Evolutionary conservation across 2,329 filamentous ascomycete species (phyloP), one percentile per base, ranked within the genome.

Genomic region (Sporothrix protearum): DNA sequence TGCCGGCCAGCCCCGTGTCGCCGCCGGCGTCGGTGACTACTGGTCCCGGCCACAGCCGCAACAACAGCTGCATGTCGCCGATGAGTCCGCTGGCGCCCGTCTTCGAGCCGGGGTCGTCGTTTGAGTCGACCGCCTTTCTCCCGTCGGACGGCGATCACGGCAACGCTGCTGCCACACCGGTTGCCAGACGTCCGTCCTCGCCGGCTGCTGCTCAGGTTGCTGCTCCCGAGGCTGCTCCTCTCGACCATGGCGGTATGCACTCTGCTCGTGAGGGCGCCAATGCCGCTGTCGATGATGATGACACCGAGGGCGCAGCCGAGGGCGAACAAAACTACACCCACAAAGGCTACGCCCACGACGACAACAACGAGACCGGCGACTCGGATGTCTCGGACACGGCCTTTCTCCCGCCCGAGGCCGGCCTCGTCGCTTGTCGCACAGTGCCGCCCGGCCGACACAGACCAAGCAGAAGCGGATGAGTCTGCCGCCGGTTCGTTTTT

Each of bases 401-500:
- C 36, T 64, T 45, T 19, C 5, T 53, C 30, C 51, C 59, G 1
- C 59, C 22, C 6, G 64, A 36, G 25, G 33, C 49, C 49, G 59
- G 14, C 36, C 12, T 5, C 61, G 71, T 22, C 51, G 71, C 10
- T 45, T 61, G 14, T 71, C 66, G 22, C 66, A 69, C 53, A 45
- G 63, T 39, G 16, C 63, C 1, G 33, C 47, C 19, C 53, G 42
- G 45, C 28, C 19, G 14, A 51, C 45, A 3, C 45, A 30, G 22
- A n/a, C 9, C 33, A 69, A 53, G n/a, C 70, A 64, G 5, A 78
- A 78, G 70, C 76, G 79, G 28, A 78, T 78, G 77, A 80, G 80
- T 59, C 71, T 81, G 74, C 79, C 79, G n/a, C 73, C 76, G 22
- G 28, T 78, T 30, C 77, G 76, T 45, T 76, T 76, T 75, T 7